These are phyloP conservation scores for Penicillium turbatum DNA, from an alignment of 495 filamentous ascomycete genomes.

Conservation along the genomic window DNA sequence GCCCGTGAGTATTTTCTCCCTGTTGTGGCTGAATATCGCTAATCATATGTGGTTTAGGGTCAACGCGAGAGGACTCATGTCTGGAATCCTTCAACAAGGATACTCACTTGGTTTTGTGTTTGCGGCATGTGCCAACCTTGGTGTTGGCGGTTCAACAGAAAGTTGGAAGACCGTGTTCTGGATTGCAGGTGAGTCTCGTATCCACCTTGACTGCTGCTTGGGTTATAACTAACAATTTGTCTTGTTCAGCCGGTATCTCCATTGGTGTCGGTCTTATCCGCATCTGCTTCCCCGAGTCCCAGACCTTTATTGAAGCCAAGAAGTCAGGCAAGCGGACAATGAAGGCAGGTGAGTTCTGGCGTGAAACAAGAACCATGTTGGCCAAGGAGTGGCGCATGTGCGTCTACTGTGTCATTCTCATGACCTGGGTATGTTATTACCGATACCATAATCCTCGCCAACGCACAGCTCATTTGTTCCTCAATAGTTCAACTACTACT, in stretches of 20 bases:
- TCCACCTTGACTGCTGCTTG: neutral
- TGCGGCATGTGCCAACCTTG: conserved; percentile 66
- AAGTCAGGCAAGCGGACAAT: conserved; percentile 45
- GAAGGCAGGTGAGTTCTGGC: conserved; percentile 53
- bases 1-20: conserved; percentile 43
- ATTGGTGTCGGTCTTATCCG: conserved; percentile 60
- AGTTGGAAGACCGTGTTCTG: conserved; percentile 64
- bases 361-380: conserved; percentile 59
- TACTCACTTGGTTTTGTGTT: conserved; percentile 73
- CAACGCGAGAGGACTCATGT: conserved; percentile 69
- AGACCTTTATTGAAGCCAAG: conserved; percentile 64
- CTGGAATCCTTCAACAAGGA: conserved; percentile 72
- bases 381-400: conserved; percentile 65
- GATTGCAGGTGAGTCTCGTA: conserved; percentile 38
- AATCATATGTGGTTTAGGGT: conserved; percentile 24
- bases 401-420: conserved; percentile 65
- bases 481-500: conserved; percentile 50
- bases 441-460: neutral
- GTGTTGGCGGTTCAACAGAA: conserved; percentile 52
- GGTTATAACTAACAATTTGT: neutral
- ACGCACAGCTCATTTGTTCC: neutral
- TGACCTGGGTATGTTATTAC: conserved; percentile 57
- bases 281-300: conserved; percentile 63
- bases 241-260: conserved; percentile 49
- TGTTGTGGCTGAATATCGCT: neutral